Evolutionary conservation across 768 basidiomycete genomes (phyloP).

Genomic region (Plicaturopsis crispa): DNA sequence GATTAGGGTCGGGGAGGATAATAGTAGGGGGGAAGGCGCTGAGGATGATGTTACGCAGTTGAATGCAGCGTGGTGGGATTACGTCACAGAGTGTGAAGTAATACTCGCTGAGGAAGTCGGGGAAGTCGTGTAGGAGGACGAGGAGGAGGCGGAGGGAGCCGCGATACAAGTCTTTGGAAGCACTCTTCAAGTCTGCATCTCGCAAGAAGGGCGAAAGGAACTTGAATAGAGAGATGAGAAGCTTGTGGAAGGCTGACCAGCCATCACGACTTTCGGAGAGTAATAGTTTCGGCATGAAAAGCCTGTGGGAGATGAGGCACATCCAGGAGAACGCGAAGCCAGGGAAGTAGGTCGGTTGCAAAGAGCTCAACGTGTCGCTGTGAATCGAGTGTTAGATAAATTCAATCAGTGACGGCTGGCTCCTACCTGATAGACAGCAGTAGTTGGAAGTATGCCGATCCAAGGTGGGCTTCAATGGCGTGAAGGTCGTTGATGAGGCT

Average conservation of each 20-base stretch:
- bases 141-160: slow-evolving; percentile 86
- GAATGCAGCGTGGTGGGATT: slow-evolving; percentile 89
- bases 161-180: slow-evolving; percentile 83
- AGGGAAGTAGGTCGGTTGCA: slow-evolving; percentile 95
- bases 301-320: slow-evolving; percentile 88
- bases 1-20: slow-evolving; percentile 79
- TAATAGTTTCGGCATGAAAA: slow-evolving; percentile 96
- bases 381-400: slow-evolving; percentile 8
- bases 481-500: slow-evolving; percentile 91
- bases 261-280: slow-evolving; percentile 88
- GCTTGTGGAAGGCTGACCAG: slow-evolving; percentile 94
- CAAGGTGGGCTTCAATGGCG: slow-evolving; percentile 76
- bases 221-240: slow-evolving; percentile 89
- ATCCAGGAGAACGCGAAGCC: slow-evolving; percentile 99
- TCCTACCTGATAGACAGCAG: slow-evolving; percentile 80
- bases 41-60: slow-evolving; percentile 93
- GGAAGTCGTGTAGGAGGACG: slow-evolving; percentile 97
- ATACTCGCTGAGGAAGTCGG: slow-evolving; percentile 94
- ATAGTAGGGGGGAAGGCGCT: slow-evolving; percentile 86
- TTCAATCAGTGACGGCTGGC: neutral
- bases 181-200: slow-evolving; percentile 68
- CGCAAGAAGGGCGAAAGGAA: slow-evolving; percentile 91
- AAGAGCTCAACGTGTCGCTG: slow-evolving; percentile 91
- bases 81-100: slow-evolving; percentile 94
- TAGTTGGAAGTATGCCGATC: slow-evolving; percentile 84